Percentiles rank a stretch among this genome's conserved stretches.
phyloP scores from a whole-genome alignment of 805 yeast genomes.

The Saccharomycopsis oosterbeekiorum region DNA sequence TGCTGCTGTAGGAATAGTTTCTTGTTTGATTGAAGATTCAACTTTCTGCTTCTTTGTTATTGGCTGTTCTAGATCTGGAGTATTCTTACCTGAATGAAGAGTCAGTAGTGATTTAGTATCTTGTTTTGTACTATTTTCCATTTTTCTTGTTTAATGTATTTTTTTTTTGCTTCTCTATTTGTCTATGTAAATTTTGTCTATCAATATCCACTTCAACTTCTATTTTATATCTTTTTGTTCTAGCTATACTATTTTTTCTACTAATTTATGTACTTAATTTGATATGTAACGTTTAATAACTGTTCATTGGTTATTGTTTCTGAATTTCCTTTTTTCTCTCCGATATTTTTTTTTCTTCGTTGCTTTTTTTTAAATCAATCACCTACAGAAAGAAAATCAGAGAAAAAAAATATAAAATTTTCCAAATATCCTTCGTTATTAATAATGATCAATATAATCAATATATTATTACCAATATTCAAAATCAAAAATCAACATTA shows the following conservation, averaged over 20 bases:
- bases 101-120: neutral
- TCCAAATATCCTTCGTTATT: neutral
- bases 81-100: neutral
- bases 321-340: neutral
- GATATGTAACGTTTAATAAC: neutral
- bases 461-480: too few species aligned
- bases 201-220: slow-evolving; percentile 4
- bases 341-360: neutral
- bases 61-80: neutral
- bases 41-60: neutral
- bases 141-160: neutral
- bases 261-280: too few species aligned
- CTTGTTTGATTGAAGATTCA: neutral
- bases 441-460: neutral
- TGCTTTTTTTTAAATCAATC: neutral
- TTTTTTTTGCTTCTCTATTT: neutral
- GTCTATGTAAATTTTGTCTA: neutral
- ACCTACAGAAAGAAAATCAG: neutral
- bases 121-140: neutral
- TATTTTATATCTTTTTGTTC: neutral
- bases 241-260: too few species aligned
- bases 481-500: too few species aligned
- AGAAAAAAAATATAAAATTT: neutral
- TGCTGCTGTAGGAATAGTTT: neutral
- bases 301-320: neutral